Evolutionary conservation across 192 early-diverging fungal species (phyloP).

Genomic region (Entomortierella chlamydospora): DNA sequence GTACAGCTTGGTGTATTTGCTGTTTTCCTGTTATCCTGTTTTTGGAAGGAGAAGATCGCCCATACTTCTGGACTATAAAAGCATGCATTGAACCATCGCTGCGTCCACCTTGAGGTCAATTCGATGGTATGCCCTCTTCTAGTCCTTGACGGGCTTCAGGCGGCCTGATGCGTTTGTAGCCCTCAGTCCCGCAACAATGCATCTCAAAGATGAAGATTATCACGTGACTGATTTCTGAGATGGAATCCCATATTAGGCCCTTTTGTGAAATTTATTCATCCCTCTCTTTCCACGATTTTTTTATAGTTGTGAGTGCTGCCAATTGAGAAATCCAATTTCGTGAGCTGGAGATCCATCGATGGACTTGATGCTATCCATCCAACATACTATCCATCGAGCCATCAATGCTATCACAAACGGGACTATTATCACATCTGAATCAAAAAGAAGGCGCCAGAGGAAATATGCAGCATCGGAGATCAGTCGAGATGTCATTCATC

Average conservation of each 20-base stretch:
- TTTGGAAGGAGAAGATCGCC: no score
- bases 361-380: slow-evolving; percentile 25
- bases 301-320: slow-evolving; percentile 50
- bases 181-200: no score
- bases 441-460: not conserved
- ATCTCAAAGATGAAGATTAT: no score
- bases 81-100: no score
- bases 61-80: no score
- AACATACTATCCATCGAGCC: slow-evolving; percentile 17
- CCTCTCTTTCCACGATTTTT: slow-evolving; percentile 57
- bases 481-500: not conserved
- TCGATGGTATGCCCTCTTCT: no score
- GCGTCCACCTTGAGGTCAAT: no score
- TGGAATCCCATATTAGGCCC: not conserved
- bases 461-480: not conserved
- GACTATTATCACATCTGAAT: not conserved
- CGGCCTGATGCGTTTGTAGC: no score
- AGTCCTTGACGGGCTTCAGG: no score
- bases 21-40: no score
- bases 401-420: not conserved
- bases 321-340: not conserved
- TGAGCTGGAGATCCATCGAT: slow-evolving; percentile 20
- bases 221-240: not conserved
- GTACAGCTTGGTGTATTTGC: no score
- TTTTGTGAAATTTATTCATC: slow-evolving; percentile 7